Base-by-base conservation (phyloP, 2,329 filamentous ascomycete genomes). In the Aureobasidium pullulans region DNA sequence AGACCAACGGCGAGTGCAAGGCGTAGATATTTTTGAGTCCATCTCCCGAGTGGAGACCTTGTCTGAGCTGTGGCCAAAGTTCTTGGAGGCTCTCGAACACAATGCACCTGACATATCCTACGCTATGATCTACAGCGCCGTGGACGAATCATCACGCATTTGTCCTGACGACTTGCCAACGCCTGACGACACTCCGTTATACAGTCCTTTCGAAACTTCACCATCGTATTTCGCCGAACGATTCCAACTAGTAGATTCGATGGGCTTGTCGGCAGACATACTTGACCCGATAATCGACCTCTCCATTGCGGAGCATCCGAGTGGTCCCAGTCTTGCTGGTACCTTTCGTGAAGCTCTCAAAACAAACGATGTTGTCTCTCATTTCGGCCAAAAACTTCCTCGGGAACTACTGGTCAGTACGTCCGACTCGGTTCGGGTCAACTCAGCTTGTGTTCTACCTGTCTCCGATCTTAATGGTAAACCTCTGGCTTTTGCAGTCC, bases 401-500 rank as follows among this genome's bases (percentile, higher is more conserved):
- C 3, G 15, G 6, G 31, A 60, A 29, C 19, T 60, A 32, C 48
- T 53, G n/a, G 28, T 59, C 3, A 29, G 29, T 1, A 13, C 43
- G 10, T 36, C 31, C 6, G 19, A 39, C 16, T 29, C 54, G 15
- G 60, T 43, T 13, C 15, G 13, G 2, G 40, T 61, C 13, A 57
- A 52, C 16, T 48, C 56, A 28, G 57, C 42, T 2, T 56, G 31
- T 7, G 28, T 63, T 6, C 16, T 63, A 3, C 62, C 62, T 32
- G 19, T 68, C 65, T 3, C 71, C 70, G 2, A 54, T 4, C 70
- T 72, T 1, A 69, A 66, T 3, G 67, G 67, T 3, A 69, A 72
- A 28, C 65, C 72, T 1, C 66, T 74, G 36, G 74, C 72, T 1
- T 71, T 77, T 29, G 47, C 76, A 5, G 65, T 77, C 1, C 61